Conservation (phyloP, 805 yeast species). For the Yamadazyma ubonensis region DNA sequence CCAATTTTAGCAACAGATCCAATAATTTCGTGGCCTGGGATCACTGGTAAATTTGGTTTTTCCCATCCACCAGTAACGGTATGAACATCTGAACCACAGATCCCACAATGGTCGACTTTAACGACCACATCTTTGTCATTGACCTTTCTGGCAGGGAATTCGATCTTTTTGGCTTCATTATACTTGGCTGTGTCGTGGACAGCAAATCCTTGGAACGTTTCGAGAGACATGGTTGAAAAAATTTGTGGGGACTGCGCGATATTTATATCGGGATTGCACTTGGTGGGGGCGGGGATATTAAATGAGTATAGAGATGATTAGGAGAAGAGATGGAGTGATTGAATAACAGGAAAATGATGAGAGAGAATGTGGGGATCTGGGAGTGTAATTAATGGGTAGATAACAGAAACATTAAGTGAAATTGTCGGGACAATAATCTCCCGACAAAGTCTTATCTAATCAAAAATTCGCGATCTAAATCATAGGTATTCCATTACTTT, state of each 20-base stretch:
- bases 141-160: conserved; percentile 27
- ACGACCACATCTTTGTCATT: conserved; percentile 49
- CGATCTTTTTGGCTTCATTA: conserved; percentile 33
- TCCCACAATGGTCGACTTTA: conserved; percentile 60
- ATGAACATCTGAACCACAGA: conserved; percentile 64
- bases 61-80: conserved; percentile 57
- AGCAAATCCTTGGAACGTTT: conserved; percentile 28
- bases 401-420: too few relatives aligned
- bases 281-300: too few relatives aligned
- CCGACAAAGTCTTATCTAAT: too few relatives aligned
- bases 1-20: conserved; percentile 64
- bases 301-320: too few relatives aligned
- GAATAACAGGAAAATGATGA: too few relatives aligned
- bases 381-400: too few relatives aligned
- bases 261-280: too few relatives aligned
- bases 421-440: too few relatives aligned
- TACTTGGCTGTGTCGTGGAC: conserved; percentile 30
- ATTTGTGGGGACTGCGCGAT: neutral
- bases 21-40: conserved; percentile 65
- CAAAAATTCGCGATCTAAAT: too few relatives aligned
- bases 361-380: too few relatives aligned
- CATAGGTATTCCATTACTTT: neutral
- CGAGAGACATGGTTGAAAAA: conserved; percentile 3
- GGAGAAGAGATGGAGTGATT: too few relatives aligned
- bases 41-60: conserved; percentile 18